A percentile compares a stretch with the other conserved stretches of the same genome.
Conservation (phyloP, 2,329 filamentous ascomycete genomes). For the Didymella arachidicola region DNA sequence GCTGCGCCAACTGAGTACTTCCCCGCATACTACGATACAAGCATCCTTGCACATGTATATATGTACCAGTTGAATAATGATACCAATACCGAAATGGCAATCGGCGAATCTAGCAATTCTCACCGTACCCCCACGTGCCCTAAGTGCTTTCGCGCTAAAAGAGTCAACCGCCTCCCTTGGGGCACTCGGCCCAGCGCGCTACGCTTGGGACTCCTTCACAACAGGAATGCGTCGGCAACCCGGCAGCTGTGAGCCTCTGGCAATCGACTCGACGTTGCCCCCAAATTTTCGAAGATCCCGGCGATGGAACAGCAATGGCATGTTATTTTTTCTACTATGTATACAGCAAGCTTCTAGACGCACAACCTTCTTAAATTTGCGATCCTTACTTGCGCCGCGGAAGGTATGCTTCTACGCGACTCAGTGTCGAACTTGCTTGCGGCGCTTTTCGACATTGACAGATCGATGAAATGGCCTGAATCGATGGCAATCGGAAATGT, state of each 20-base stretch:
- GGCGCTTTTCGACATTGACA: background rate
- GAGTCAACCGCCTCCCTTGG: constrained; percentile 3
- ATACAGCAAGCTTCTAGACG: background rate
- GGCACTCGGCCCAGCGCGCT: constrained; percentile 23
- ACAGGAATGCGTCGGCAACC: constrained; percentile 1
- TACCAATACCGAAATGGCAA: constrained; percentile 21
- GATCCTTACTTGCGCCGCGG: background rate
- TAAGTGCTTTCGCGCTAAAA: constrained; percentile 8
- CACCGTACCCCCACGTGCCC: constrained; percentile 13
- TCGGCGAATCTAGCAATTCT: constrained; percentile 19
- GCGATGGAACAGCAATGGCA: background rate
- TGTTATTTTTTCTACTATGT: background rate
- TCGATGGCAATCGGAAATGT: background rate
- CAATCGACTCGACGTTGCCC: background rate
- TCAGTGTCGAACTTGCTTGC: background rate
- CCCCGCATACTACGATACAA: constrained; percentile 12
- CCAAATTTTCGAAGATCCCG: background rate
- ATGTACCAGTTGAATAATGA: constrained; percentile 16
- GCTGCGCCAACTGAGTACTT: constrained; percentile 4
- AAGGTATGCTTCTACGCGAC: background rate
- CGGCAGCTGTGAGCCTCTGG: background rate
- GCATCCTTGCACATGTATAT: constrained; percentile 16
- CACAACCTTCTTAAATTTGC: background rate
- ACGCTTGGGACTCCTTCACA: constrained; percentile 8
- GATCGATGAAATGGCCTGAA: background rate